Base-by-base conservation (phyloP, 306 rosid species). In the Ormosia semicastrata region DNA sequence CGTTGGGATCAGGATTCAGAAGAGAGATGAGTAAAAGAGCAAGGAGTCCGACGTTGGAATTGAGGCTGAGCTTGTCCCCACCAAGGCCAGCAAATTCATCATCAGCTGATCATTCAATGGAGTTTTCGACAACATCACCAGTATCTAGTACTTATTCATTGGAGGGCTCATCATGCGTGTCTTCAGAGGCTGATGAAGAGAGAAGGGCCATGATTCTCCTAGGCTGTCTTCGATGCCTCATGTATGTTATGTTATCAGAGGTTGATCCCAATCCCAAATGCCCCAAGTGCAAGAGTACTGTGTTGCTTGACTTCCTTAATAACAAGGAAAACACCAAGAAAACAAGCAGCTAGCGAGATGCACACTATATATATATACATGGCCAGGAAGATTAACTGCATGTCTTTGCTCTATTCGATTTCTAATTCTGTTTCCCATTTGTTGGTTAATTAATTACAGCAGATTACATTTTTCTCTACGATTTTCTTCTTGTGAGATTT, bases 191-290 rank as follows among this genome's bases (percentile, higher is more conserved):
- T 0, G 87, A 88, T 8, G 71, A 72, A 34, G 90, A 73, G 39
- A 66, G 87, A 8, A 83, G 68, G 80, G 24, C 91, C 10, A 85
- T 88, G 92, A 83, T 75, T 66, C 86, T 91, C n/a, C 87, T 77
- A 0, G 92, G 92, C 3, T 92, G 97, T 34, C 89, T 89, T 1
- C 81, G 91, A 13, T 92, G 97, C 56, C 84, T 90, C 36, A 87
- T 88, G 94, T 92, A 88, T 41, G 89, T 92, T 11, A 84, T 92
- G 92, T 58, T 86, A 17, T 66, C 87, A 0, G 74, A 85, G 15
- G 54, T 73, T 50, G 82, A 89, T 52, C 90, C 92, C 0, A 89
- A 78, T 78, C 80, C 89, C 79, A 6, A 86, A 78, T 92, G 97
- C 67, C 97, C 97, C 9, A 84, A 76, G 29, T 88, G 94, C 83